Conservation (phyloP, 192 early-diverging fungal genomes). For the Jimgerdemannia flammicorona region DNA sequence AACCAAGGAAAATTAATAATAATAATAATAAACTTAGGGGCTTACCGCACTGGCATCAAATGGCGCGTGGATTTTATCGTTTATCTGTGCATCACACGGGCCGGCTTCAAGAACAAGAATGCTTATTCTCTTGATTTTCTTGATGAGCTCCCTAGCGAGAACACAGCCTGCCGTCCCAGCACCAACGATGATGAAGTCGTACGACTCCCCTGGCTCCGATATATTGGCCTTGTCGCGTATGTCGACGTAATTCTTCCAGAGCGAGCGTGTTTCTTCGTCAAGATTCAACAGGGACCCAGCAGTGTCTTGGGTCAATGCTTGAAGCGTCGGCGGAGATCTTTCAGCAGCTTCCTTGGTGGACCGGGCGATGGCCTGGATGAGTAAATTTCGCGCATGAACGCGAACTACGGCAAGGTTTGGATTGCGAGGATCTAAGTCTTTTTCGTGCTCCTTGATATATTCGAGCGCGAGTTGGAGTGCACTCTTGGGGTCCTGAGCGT, state of each 20-base stretch:
- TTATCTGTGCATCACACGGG: not conserved
- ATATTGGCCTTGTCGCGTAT: not conserved
- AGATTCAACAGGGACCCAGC: not conserved
- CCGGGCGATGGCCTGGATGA: not conserved
- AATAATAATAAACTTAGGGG: too few species aligned
- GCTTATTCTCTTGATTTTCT: not conserved
- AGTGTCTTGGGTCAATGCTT: too few species aligned
- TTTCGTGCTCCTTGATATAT: not conserved
- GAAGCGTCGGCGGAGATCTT: not conserved
- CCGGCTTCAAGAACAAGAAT: not conserved
- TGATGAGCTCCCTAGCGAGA: not conserved
- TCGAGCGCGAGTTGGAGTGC: not conserved
- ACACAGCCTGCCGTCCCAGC: not conserved
- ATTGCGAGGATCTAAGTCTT: not conserved
- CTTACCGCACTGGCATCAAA: not conserved
- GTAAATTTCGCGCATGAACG: not conserved
- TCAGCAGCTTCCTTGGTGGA: not conserved
- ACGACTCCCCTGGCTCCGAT: not conserved
- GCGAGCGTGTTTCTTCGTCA: not conserved
- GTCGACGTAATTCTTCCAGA: not conserved
- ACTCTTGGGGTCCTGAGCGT: not conserved
- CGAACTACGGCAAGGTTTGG: not conserved
- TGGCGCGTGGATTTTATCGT: not conserved
- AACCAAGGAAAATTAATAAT: not conserved
- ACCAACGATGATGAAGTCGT: not conserved